Base-by-base conservation (phyloP, 2,329 filamentous ascomycete species). In the Torrubiellomyces zombiae region DNA sequence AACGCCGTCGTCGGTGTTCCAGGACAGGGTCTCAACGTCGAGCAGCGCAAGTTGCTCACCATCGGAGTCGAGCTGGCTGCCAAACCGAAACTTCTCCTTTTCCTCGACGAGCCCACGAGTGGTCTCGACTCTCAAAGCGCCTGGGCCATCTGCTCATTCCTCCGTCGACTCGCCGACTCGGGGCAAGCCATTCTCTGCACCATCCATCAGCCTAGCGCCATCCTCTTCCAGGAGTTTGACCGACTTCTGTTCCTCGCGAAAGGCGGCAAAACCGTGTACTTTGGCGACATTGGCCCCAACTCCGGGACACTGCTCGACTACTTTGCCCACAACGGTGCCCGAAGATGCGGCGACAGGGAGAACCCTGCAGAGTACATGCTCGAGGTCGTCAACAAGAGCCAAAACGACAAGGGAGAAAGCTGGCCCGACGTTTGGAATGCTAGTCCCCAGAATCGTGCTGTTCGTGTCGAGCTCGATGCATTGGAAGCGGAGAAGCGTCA, bases 341-440 rank as follows among this genome's bases (percentile, higher is more conserved):
- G 65, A 3, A 48, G 53, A 22, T 77, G 75, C 29, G 58, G 55
- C 7, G 46, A 59, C 2, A 59, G 68, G 1, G 74, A 75, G 31
- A 82, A 82, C 36, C 76, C 77, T 0, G 77, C 77, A 2, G 77
- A 83, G 47, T 82, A 69, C 53, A 80, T 82, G 68, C 59, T 82
- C 6, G 58, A 66, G 34, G 46, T 61, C 10, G 55, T 58, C 26
- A 58, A 57, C 28, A 45, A 50, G 7, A 49, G 50, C 1, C 35
- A 32, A 4, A 60, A 56, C 34, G 38, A 40, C 10, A 27, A 44
- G 4, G 51, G 51, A 6, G 32, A 50, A 18, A 67, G 81, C 38
- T 85, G 78, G 78, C 69, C 76, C 38, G 39, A 44, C 0, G 68
- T 78, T 23, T 85, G 78, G 70, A 58, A 59, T 4, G 46, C 45